A percentile compares a stretch with the other conserved stretches of the same genome.
Conservation (phyloP, 2,329 filamentous ascomycete species). For the Cladosporium sp. region DNA sequence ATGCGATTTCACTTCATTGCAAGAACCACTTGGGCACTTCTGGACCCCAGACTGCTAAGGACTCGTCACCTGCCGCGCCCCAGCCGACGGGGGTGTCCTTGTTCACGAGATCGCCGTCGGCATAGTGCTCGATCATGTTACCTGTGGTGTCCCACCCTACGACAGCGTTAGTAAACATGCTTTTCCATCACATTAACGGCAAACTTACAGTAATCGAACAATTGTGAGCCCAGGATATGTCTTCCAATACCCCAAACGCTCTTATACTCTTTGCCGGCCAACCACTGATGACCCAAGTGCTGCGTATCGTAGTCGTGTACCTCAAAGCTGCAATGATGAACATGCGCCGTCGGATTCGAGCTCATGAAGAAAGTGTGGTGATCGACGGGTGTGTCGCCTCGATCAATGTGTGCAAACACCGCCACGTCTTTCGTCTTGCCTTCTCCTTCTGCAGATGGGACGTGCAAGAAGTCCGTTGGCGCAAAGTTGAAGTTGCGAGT, state of each 20-base stretch:
- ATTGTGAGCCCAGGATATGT: constrained; percentile 68
- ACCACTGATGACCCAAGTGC: constrained; percentile 68
- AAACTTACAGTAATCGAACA: constrained; percentile 61
- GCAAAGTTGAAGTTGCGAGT: constrained; percentile 49
- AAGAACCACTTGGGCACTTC: constrained; percentile 34
- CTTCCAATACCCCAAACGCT: constrained; percentile 71
- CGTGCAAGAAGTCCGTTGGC: constrained; percentile 45
- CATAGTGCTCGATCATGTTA: constrained; percentile 60
- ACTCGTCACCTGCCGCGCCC: constrained; percentile 39
- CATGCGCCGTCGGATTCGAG: constrained; percentile 45
- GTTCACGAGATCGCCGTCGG: constrained; percentile 68
- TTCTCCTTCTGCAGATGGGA: constrained; percentile 22
- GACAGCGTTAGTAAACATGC: background rate
- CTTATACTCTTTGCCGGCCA: constrained; percentile 61
- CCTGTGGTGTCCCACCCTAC: constrained; percentile 51
- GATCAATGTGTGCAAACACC: constrained; percentile 56
- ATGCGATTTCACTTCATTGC: constrained; percentile 21
- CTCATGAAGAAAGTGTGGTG: constrained; percentile 59
- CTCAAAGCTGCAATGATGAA: constrained; percentile 70
- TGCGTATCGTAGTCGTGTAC: constrained; percentile 72
- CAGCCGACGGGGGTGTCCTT: constrained; percentile 47
- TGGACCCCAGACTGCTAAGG: constrained; percentile 34
- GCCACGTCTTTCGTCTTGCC: constrained; percentile 28
- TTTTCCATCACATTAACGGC: background rate
- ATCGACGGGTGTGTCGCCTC: constrained; percentile 51